phyloP scores from a whole-genome alignment of 768 basidiomycete genomes.

The Termitomyces sp. region DNA sequence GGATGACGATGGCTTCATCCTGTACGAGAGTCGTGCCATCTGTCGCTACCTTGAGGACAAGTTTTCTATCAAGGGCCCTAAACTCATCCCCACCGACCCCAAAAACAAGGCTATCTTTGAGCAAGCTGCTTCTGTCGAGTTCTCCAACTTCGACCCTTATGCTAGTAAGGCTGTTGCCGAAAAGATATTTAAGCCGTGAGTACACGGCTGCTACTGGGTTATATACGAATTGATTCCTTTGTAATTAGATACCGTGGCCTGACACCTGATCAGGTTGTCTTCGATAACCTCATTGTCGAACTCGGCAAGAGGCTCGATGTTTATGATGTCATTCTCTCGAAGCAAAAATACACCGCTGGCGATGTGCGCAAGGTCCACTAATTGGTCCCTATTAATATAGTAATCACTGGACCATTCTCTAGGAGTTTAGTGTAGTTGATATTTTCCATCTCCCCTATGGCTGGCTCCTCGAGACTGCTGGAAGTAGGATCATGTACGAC shows the following conservation, averaged over 20 bases:
- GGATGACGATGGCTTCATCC: slow-evolving; percentile 54
- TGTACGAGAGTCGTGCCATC: slow-evolving; percentile 66
- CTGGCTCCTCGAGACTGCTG: slow-evolving; percentile 11
- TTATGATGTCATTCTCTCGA: slow-evolving; percentile 52
- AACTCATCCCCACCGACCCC: slow-evolving; percentile 48
- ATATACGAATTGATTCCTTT: too few species aligned
- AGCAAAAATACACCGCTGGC: slow-evolving; percentile 55
- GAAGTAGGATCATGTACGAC: slow-evolving; percentile 13
- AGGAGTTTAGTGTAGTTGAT: slow-evolving; percentile 18
- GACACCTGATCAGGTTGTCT: slow-evolving; percentile 12
- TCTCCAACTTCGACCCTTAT: slow-evolving; percentile 43
- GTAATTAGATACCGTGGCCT: slow-evolving; percentile 6
- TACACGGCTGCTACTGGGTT: background rate
- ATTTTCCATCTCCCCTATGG: slow-evolving; percentile 22
- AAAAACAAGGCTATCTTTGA: slow-evolving; percentile 41
- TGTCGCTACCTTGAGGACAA: slow-evolving; percentile 55
- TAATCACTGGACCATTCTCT: background rate
- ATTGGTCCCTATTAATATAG: background rate
- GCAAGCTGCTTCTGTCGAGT: slow-evolving; percentile 50
- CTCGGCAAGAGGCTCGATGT: slow-evolving; percentile 41
- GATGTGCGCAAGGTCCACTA: slow-evolving; percentile 31
- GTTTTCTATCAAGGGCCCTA: slow-evolving; percentile 46
- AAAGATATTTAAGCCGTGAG: slow-evolving; percentile 50
- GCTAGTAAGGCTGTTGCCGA: slow-evolving; percentile 41
- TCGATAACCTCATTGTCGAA: slow-evolving; percentile 24